Percentiles rank a stretch among this genome's conserved stretches.
Conservation (phyloP, 139 green algal genomes). For the Auxenochlorella pyrenoidosa region DNA sequence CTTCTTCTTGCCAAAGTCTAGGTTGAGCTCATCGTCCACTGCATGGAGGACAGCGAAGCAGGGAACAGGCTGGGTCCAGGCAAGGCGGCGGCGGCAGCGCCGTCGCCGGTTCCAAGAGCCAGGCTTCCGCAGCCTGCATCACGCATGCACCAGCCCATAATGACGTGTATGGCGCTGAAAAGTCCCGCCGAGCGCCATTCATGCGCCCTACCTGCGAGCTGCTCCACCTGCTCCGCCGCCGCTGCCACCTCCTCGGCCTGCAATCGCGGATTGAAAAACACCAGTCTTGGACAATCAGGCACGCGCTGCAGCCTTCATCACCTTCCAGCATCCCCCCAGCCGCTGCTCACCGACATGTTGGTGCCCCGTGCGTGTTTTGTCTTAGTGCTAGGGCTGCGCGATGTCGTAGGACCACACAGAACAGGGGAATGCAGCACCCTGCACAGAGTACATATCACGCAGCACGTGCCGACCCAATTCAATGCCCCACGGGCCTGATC, state of each 20-base stretch:
- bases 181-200: neutral
- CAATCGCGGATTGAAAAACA: neutral
- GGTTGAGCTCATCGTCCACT: slow-evolving; percentile 46
- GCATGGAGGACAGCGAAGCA: neutral
- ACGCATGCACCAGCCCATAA: rapidly evolving
- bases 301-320: neutral
- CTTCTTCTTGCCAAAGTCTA: slow-evolving; percentile 65
- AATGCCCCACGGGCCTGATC: no score
- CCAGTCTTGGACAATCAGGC: no score
- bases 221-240: slow-evolving; percentile 46
- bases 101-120: neutral
- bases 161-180: neutral
- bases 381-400: no score
- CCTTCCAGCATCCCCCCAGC: neutral
- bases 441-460: no score
- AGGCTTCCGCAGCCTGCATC: neutral
- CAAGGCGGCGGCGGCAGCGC: neutral
- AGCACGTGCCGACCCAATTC: no score
- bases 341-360: slow-evolving; percentile 10
- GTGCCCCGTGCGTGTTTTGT: no score
- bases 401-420: no score
- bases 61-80: neutral
- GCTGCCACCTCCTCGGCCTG: slow-evolving; percentile 35
- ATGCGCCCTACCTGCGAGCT: slow-evolving; percentile 47
- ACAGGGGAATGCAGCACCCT: no score